Conservation (phyloP, 108 stramenopile species). For the Pseudonitzschia pungens region DNA sequence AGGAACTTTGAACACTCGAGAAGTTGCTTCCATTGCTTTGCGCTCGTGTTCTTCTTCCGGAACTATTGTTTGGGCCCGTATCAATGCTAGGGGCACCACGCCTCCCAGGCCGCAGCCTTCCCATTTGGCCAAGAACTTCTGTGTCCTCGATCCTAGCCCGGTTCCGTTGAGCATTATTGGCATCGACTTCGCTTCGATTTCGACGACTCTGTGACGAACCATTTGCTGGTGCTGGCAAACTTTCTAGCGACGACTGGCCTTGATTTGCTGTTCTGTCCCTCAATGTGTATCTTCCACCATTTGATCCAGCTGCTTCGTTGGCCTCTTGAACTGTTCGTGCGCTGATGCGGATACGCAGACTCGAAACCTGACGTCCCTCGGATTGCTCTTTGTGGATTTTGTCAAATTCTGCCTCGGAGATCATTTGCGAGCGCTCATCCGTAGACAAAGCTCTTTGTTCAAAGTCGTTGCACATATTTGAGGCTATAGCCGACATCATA, state of each 20-base stretch:
- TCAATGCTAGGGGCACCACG: neutral
- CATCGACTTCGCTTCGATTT: conserved; percentile 23
- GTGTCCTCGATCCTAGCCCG: conserved; percentile 9
- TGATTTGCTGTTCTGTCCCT: conserved; percentile 13
- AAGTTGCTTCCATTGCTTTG: conserved; percentile 10
- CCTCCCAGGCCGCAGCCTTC: neutral
- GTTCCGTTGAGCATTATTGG: neutral
- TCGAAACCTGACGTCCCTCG: conserved; percentile 23
- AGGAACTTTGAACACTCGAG: neutral
- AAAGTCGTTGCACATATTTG: conserved; percentile 58
- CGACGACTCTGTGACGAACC: conserved; percentile 1
- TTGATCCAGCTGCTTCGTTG: conserved; percentile 12
- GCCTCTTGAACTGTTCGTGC: conserved; percentile 24
- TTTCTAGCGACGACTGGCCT: conserved; percentile 35
- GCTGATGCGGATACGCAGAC: conserved; percentile 17
- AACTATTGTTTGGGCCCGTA: neutral
- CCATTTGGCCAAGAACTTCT: conserved; percentile 13
- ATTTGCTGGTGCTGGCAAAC: conserved; percentile 26
- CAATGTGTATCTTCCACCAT: conserved; percentile 38
- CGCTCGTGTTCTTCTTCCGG: neutral
- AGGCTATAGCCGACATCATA: conserved; percentile 48
- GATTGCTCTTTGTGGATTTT: conserved; percentile 7
- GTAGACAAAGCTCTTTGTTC: conserved; percentile 30
- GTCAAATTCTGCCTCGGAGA: conserved; percentile 25
- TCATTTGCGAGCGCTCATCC: conserved; percentile 27